A percentile compares a stretch with the other conserved stretches of the same genome.
phyloP scores from a whole-genome alignment of 1,139 yeast genomes.

The Debaryomyces singareniensis region DNA sequence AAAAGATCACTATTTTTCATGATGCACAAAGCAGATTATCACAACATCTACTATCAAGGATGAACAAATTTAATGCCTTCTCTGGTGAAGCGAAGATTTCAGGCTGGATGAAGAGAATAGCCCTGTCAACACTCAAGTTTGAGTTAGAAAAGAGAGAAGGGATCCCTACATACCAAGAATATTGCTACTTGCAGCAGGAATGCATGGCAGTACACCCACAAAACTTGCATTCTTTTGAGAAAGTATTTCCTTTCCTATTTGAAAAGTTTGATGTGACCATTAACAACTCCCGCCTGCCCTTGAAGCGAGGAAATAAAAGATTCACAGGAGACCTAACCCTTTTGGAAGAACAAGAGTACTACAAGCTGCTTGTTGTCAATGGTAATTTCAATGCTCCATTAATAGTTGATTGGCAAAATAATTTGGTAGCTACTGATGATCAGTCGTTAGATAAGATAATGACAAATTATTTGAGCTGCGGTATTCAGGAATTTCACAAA shows the following conservation, averaged over 20 bases:
- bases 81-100: not conserved
- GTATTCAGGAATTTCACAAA: conserved; percentile 23
- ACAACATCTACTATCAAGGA: not conserved
- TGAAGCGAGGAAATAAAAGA: conserved; percentile 1
- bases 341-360: conserved; percentile 16
- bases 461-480: conserved; percentile 36
- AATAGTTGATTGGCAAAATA: conserved; percentile 52
- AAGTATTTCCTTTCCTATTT: conserved; percentile 15
- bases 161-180: conserved; percentile 24
- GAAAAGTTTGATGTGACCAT: conserved; percentile 1
- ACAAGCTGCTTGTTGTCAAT: conserved; percentile 5
- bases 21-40: not conserved
- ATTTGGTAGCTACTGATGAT: conserved; percentile 46
- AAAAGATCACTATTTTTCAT: not conserved
- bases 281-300: conserved; percentile 4
- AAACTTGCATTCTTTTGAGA: conserved; percentile 26
- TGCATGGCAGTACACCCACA: conserved; percentile 42
- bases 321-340: conserved; percentile 18
- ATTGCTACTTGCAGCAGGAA: conserved; percentile 26
- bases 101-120: not conserved
- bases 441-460: conserved; percentile 36
- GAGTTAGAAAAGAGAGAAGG: conserved; percentile 19
- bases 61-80: not conserved
- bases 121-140: conserved; percentile 13
- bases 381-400: conserved; percentile 29